Evolutionary conservation across 225 moss, liverwort and hornwort genomes (phyloP).

Genomic region (Marchantia paleacea): DNA sequence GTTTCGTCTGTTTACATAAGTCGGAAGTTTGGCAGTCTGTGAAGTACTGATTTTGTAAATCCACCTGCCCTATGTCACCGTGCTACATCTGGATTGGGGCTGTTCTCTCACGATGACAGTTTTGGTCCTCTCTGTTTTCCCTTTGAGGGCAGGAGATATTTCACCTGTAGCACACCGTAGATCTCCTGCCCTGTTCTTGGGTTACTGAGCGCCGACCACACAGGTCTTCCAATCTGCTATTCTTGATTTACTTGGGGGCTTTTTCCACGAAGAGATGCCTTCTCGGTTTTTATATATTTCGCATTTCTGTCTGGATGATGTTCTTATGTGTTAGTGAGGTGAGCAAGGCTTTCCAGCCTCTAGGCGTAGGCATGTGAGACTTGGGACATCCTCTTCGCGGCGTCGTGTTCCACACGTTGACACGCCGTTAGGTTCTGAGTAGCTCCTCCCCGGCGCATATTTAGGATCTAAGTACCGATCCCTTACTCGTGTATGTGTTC

Average conservation of each 20-base stretch:
- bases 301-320: no score
- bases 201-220: not conserved
- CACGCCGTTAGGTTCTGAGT: not conserved
- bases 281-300: not conserved
- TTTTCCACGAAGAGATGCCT: not conserved
- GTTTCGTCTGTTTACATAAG: not conserved
- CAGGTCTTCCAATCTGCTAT: not conserved
- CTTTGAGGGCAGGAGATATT: not conserved
- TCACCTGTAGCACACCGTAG: not conserved
- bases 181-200: conserved; percentile 2
- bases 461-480: not conserved
- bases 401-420: not conserved
- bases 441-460: not conserved
- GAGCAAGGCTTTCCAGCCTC: not conserved
- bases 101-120: not conserved
- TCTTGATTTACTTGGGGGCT: not conserved
- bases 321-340: no score
- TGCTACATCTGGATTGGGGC: not conserved
- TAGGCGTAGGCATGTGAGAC: not conserved
- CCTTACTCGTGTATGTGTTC: not conserved
- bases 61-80: not conserved
- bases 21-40: not conserved
- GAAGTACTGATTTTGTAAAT: not conserved
- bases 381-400: not conserved
- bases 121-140: not conserved